Base-by-base conservation (phyloP, 177 flowering plant species). In the Vitis hybrid region DNA sequence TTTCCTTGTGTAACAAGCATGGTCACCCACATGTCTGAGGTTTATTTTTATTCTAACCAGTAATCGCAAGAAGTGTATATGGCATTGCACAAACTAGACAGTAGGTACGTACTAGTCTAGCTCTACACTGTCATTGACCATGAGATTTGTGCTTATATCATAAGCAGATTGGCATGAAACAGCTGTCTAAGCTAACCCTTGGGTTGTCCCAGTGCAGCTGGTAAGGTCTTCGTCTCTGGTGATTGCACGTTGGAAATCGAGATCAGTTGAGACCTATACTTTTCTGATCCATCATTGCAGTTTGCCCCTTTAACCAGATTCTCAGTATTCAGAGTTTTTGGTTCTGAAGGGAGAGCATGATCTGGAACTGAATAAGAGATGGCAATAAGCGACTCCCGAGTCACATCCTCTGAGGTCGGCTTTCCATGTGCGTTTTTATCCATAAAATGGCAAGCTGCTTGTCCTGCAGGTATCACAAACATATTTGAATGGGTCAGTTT, bases 361-460 rank as follows among this genome's bases (percentile, higher is more conserved):
- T 75, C 83, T 19, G 88, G 87, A 26, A 68, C 15, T 60, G 73
- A 66, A 69, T 83, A 70, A 51, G 90, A 82, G 56, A 87, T 67
- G 19, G 90, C 86, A 78, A 87, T 87, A n/a, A 87, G 88, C 33
- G 81, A 85, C 79, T 87, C 90, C 53, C 90, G 76, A 70, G 87
- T 72, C 76, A 78, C 58, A 52, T 82, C 87, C 64, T 83, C 81
- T 53, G 81, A 58, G 60, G 33, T 71, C 66, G 76, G 76, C 70
- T 75, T 76, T 53, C 76, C 70, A 33, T 72, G 64, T 72, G 51
- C 66, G 57, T 60, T 52, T 57, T 76, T 82, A 80, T 87, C 88
- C 90, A 87, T 87, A 80, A 71, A 72, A 68, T 50, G 61, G 10
- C 60, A n/a, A 52, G 64, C 70, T 69, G 45, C 7, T 33, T 33